Conservation (phyloP, 2,329 filamentous ascomycete genomes). For the Diatrype stigma region DNA sequence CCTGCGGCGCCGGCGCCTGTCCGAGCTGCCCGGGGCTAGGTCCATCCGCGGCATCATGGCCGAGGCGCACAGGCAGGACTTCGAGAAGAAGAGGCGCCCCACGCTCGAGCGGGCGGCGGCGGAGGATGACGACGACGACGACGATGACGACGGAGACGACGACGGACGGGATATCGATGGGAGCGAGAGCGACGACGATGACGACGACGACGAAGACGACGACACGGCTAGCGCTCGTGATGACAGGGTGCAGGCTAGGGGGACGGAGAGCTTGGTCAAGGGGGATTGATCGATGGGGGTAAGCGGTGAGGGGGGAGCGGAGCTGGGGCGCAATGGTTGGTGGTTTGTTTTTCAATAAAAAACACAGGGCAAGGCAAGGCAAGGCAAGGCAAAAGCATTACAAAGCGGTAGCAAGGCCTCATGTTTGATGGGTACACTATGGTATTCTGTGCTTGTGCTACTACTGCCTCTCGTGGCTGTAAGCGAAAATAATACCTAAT, state of each 20-base stretch:
- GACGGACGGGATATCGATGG: background rate
- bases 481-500: too few species aligned
- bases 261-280: constrained; percentile 16
- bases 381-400: too few species aligned
- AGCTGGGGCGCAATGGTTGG: background rate
- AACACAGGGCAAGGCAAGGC: too few species aligned
- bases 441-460: too few species aligned
- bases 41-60: constrained; percentile 64
- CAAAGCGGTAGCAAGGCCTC: too few species aligned
- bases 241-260: constrained; percentile 20
- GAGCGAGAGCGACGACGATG: constrained; percentile 13
- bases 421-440: too few species aligned
- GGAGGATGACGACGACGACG: background rate
- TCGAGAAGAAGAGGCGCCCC: constrained; percentile 72
- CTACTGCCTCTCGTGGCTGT: too few species aligned
- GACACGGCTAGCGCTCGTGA: constrained; percentile 23
- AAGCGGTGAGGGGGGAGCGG: too few species aligned
- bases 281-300: constrained; percentile 1
- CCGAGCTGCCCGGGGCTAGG: constrained; percentile 21
- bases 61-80: constrained; percentile 84
- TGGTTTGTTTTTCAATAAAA: background rate
- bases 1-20: constrained; percentile 16
- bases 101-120: constrained; percentile 23
- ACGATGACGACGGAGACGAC: background rate
- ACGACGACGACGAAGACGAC: constrained; percentile 27